Evolutionary conservation across 78 protist genomes (phyloP).

Genomic region (Guillardia theta): DNA sequence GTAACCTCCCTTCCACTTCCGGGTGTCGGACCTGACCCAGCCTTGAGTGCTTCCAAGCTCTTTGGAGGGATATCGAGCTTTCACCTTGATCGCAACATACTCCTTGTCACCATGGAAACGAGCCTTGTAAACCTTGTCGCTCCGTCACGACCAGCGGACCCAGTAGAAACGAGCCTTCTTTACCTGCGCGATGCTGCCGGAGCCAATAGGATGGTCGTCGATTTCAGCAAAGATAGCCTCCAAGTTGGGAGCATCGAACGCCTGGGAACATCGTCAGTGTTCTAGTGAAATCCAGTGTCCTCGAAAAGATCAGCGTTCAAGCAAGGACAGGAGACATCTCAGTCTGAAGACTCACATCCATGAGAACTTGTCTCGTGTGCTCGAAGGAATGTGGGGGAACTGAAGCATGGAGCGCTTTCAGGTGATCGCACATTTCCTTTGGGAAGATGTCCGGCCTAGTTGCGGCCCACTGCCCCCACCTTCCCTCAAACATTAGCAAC

Average conservation of each 20-base stretch:
- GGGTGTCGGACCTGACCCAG: not conserved
- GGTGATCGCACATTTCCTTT: not conserved
- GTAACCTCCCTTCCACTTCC: not conserved
- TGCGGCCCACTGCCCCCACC: slow-evolving; percentile 32
- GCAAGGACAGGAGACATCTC: not conserved
- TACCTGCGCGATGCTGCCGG: slow-evolving; percentile 9
- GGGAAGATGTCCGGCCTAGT: not conserved
- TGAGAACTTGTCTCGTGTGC: not conserved
- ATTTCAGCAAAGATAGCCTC: not conserved
- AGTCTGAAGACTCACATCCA: not conserved
- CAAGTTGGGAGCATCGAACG: not conserved
- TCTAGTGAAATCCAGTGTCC: not conserved
- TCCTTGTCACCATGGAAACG: not conserved
- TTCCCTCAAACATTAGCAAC: too few species aligned
- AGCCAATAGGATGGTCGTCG: not conserved
- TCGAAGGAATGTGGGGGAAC: not conserved
- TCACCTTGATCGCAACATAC: not conserved
- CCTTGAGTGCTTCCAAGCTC: too few species aligned
- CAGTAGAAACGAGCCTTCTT: not conserved
- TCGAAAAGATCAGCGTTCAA: not conserved
- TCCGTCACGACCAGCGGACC: too few species aligned
- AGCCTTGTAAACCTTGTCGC: not conserved
- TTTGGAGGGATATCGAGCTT: too few species aligned
- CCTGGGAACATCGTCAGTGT: not conserved
- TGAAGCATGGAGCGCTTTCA: not conserved